These are phyloP conservation scores for Asterochloris erici DNA, from an alignment of 139 green algal species.

Conservation along the genomic window DNA sequence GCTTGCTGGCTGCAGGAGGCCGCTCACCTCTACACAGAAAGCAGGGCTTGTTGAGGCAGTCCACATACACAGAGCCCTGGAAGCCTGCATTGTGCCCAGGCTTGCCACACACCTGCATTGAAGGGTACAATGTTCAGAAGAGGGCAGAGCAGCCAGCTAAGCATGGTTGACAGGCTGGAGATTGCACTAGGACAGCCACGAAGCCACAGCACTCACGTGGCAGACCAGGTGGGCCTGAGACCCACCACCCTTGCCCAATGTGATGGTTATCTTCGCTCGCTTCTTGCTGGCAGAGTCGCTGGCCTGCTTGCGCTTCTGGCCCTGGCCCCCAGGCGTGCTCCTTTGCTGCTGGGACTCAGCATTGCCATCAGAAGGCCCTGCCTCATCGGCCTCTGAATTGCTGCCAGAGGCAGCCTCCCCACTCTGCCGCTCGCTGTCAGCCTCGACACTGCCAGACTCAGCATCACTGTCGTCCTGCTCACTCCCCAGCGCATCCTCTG, in stretches of 20 bases:
- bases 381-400: too few species aligned
- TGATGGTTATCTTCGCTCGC: constrained; percentile 8
- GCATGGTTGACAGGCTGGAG: not conserved
- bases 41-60: constrained; percentile 89
- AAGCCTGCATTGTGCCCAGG: constrained; percentile 83
- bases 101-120: constrained; percentile 76
- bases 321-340: too few species aligned
- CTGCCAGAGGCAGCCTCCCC: too few species aligned
- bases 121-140: not conserved
- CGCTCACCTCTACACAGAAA: constrained; percentile 54
- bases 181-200: too few species aligned
- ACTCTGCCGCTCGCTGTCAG: too few species aligned
- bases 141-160: not conserved
- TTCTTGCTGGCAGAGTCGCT: constrained; percentile 1
- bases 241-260: not conserved
- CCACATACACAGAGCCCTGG: constrained; percentile 59
- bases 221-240: not conserved
- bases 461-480: too few species aligned
- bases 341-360: too few species aligned
- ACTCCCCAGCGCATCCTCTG: too few species aligned
- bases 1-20: not conserved
- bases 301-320: too few species aligned
- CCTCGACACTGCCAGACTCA: too few species aligned
- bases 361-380: too few species aligned
- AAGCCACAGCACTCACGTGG: not conserved